Conservation (phyloP, 768 basidiomycete species). For the Multifurca ochricompacta region DNA sequence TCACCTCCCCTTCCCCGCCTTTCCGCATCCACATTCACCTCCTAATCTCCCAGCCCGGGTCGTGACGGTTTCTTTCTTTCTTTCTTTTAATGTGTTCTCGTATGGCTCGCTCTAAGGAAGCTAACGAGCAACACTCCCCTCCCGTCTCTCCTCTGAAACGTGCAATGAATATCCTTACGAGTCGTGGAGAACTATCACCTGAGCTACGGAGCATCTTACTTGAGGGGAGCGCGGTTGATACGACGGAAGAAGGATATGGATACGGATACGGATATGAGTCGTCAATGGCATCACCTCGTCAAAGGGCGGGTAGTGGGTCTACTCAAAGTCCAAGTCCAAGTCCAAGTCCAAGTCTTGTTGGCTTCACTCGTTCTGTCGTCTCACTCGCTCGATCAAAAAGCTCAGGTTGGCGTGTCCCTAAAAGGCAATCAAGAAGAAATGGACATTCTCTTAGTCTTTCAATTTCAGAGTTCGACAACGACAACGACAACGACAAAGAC, state of each 20-base stretch:
- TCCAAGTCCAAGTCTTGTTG: slow-evolving; percentile 1
- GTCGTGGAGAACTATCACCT: slow-evolving; percentile 15
- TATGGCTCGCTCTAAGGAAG: neutral
- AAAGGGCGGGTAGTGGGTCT: neutral
- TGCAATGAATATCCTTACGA: slow-evolving; percentile 20
- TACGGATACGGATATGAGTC: too few species aligned
- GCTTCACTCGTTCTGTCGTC: slow-evolving; percentile 1
- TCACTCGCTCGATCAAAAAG: slow-evolving; percentile 12
- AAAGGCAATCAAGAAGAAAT: slow-evolving; percentile 8
- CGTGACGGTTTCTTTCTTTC: too few species aligned
- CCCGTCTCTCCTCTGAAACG: slow-evolving; percentile 16
- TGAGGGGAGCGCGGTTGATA: slow-evolving; percentile 3
- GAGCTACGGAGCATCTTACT: slow-evolving; percentile 1
- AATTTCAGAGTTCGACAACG: too few species aligned
- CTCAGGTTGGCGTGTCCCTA: slow-evolving; percentile 6
- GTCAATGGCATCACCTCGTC: too few species aligned
- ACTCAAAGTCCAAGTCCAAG: too few species aligned
- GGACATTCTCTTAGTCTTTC: slow-evolving; percentile 10
- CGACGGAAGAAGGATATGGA: slow-evolving; percentile 11
- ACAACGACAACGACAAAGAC: neutral
- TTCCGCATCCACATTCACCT: too few species aligned
- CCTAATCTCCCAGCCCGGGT: too few species aligned
- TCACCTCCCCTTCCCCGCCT: too few species aligned
- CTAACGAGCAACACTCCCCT: neutral
- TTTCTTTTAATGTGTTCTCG: neutral